A percentile compares a stretch with the other conserved stretches of the same genome.
These are phyloP conservation scores for Macaranga tanarius DNA, from an alignment of 441 rosid genomes.

Conservation along the genomic window DNA sequence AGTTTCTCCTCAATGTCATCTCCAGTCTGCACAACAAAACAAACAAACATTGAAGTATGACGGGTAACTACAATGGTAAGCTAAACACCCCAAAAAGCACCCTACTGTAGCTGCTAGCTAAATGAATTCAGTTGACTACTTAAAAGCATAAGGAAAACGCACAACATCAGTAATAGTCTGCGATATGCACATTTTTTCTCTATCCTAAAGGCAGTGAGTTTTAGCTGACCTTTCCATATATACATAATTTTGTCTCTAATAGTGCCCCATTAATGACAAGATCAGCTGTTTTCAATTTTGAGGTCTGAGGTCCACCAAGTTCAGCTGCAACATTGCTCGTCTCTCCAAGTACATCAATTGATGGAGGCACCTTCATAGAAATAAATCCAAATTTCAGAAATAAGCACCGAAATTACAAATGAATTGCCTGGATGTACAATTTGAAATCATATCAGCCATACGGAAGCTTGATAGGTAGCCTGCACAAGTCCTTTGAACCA, in stretches of 20 bases:
- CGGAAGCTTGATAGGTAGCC: constrained; percentile 98
- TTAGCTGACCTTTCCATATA: constrained; percentile 87
- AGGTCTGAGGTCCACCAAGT: constrained; percentile 44
- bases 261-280: constrained; percentile 85
- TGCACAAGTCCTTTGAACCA: constrained; percentile 90
- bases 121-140: constrained; percentile 10
- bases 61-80: constrained; percentile 8
- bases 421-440: constrained; percentile 8
- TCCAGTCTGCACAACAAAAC: constrained; percentile 48
- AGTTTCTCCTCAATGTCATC: constrained; percentile 45
- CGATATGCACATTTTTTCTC: not conserved
- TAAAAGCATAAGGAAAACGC: constrained; percentile 10
- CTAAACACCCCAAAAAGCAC: not conserved
- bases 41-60: constrained; percentile 24
- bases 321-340: constrained; percentile 38
- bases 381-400: constrained; percentile 25
- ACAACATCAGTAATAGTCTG: not conserved
- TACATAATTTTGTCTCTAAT: constrained; percentile 71
- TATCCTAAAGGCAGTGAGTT: not conserved
- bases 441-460: constrained; percentile 34
- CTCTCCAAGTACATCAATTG: constrained; percentile 67
- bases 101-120: not conserved
- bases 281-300: constrained; percentile 63
- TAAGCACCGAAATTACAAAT: constrained; percentile 19
- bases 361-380: constrained; percentile 61